Evolutionary conservation across 192 early-diverging fungal genomes (phyloP), one percentile per base, ranked within the genome.

Genomic region (Coemansia sp.): DNA sequence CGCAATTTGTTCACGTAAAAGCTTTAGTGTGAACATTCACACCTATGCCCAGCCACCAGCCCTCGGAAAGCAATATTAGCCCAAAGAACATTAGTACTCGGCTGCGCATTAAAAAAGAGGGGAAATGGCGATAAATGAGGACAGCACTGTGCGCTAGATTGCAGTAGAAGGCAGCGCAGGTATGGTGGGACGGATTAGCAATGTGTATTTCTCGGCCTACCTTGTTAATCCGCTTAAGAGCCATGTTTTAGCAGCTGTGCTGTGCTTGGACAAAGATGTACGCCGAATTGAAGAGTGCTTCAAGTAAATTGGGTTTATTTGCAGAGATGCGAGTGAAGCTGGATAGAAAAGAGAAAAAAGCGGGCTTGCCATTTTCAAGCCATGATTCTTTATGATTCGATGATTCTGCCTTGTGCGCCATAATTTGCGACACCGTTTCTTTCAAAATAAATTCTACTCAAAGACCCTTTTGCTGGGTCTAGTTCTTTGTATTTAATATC

Each of bases 171-270:
- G n/a, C 46, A 63, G 51, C 11, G 10, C 11, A 12, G 12, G 23
- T 38, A 23, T 24, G 46, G 20, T 20, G 18, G 48, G n/a, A 40
- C 47, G 26, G 2, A 51, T 34, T 25, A 40, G 18, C 28, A 54
- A 34, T 2, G 47, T 26, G 36, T 38, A 9, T 21, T 4, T 28
- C 4, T 28, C 12, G 4, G 55, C 82, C 64, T 86, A 93, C 95
- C 91, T 97, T 97, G 86, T 92, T 95, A 87, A 98, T 98, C 79
- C 96, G 91, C 86, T 97, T 97, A 54, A 95, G 83, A 82, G 96
- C 95, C 96, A 98, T 98, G 54, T 63, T 82, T 55, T 63, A 54
- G 55, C 26, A 44, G 17, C 24, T 7, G 25, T n/a, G 25, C 38
- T 59, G 46, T 48, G 46, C 46, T 44, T 34, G 8, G 20, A 31